These are phyloP conservation scores for Coniochaeta hoffmannii DNA, from an alignment of 2,329 filamentous ascomycete genomes.

Conservation along the genomic window DNA sequence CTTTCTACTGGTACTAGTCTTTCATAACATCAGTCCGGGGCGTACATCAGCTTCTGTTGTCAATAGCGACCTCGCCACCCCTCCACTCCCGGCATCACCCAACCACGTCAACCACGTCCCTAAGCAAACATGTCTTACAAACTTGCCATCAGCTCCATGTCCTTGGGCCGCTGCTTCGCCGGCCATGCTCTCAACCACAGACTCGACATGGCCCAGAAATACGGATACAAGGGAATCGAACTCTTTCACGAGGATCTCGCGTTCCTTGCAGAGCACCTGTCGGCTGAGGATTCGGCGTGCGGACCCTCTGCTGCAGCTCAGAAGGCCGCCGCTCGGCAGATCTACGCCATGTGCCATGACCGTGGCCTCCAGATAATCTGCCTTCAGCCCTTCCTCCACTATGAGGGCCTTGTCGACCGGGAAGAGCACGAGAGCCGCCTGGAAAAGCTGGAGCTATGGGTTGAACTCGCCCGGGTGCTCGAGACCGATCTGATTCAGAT, in stretches of 20 bases:
- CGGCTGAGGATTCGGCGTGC: not conserved
- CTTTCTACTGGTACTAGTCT: not conserved
- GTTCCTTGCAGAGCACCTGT: conserved; percentile 39
- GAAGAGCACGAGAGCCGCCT: conserved; percentile 48
- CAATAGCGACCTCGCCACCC: not conserved
- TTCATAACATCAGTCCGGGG: not conserved
- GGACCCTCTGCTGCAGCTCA: conserved; percentile 14
- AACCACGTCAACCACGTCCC: not conserved
- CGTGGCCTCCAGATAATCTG: conserved; percentile 54
- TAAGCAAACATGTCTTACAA: not conserved
- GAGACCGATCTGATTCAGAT: conserved; percentile 67
- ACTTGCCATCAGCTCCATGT: conserved; percentile 53
- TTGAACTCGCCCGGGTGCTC: conserved; percentile 55
- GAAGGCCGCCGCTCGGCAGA: conserved; percentile 48
- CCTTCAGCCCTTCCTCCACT: conserved; percentile 71
- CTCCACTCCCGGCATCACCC: not conserved
- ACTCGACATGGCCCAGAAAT: conserved; percentile 56
- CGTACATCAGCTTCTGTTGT: not conserved
- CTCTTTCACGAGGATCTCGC: conserved; percentile 72
- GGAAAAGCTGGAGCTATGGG: conserved; percentile 61
- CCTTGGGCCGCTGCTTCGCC: conserved; percentile 61
- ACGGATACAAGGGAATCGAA: conserved; percentile 64
- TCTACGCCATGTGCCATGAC: conserved; percentile 49
- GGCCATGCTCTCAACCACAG: conserved; percentile 62
- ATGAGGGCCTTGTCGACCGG: conserved; percentile 64